Evolutionary conservation across 768 basidiomycete genomes (phyloP), one percentile per base, ranked within the genome.

Genomic region (Agaricus blazei): DNA sequence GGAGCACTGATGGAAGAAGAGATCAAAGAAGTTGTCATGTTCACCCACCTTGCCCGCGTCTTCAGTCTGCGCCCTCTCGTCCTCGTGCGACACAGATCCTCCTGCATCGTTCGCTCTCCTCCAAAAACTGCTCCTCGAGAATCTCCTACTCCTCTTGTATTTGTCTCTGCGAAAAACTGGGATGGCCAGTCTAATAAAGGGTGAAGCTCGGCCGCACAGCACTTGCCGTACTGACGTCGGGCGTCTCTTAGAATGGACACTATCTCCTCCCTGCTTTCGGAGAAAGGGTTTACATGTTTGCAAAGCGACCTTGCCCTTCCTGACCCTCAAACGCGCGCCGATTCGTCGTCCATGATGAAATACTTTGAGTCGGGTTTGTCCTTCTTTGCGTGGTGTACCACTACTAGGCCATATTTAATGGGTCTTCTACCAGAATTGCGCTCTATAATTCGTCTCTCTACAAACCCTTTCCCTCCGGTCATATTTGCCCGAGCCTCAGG

Each of bases 381-480:
- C 49, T 31, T 48, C 27, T 11, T 36, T 28, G 45, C 27, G 26
- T 41, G 28, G 26, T n/a, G 28, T 9, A 31, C 41, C 37, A 19
- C 19, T 19, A 19, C 19, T 19, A 24, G 29, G 27, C 14, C 3
- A 42, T 26, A 54, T 40, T 23, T 26, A 9, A 46, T 34, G n/a
- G 28, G 37, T 53, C 15, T 24, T 4, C 6, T 43, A 43, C 41
- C 43, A 24, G 59, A 75, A 52, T 64, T 83, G 34, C 66, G 67
- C 43, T 68, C 68, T 23, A 70, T 75, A 34, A 68, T 84, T 48
- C 71, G 72, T 19, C 63, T 73, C 7, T 68, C 76, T 14, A 67
- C 64, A 4, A 74, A 76, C 38, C 76, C 82, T 8, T 84, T 84
- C 58, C 79, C 83, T 0, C 84, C 84, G 1, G 74, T 85, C 29